phyloP scores from a whole-genome alignment of 2,329 filamentous ascomycete genomes.

The Capronia coronata region DNA sequence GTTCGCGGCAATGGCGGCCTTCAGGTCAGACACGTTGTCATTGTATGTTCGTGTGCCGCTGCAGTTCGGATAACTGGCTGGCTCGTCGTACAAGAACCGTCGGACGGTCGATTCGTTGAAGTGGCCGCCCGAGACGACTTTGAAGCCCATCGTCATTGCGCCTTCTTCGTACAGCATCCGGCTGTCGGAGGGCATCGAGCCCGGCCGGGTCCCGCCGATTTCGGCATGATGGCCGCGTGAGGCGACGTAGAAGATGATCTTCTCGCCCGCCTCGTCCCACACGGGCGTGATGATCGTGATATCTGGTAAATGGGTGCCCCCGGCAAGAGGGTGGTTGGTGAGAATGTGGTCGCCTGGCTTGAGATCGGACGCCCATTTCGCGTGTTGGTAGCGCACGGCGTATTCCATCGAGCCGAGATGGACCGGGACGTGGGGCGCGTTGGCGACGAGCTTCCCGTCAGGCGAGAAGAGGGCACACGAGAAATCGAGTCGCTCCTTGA shows the following conservation, averaged over 20 bases:
- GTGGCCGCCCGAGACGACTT: slow-evolving; percentile 31
- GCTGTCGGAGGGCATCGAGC: slow-evolving; percentile 41
- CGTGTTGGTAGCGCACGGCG: slow-evolving; percentile 68
- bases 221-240: slow-evolving; percentile 69
- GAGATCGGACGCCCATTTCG: slow-evolving; percentile 62
- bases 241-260: slow-evolving; percentile 72
- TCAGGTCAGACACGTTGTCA: slow-evolving; percentile 43
- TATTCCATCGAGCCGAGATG: slow-evolving; percentile 83
- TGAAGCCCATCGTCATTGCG: slow-evolving; percentile 40
- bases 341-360: slow-evolving; percentile 71
- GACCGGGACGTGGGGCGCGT: slow-evolving; percentile 69
- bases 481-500: slow-evolving; percentile 74
- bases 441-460: slow-evolving; percentile 62
- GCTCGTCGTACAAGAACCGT: slow-evolving; percentile 29
- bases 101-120: slow-evolving; percentile 35
- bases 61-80: slow-evolving; percentile 19
- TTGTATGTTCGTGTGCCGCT: slow-evolving; percentile 28
- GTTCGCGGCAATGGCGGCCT: slow-evolving; percentile 43
- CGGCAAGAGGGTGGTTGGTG: slow-evolving; percentile 71
- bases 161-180: slow-evolving; percentile 45
- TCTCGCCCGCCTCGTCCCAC: slow-evolving; percentile 58
- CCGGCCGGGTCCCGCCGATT: slow-evolving; percentile 38
- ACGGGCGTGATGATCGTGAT: slow-evolving; percentile 71
- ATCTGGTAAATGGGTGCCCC: slow-evolving; percentile 74
- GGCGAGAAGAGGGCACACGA: slow-evolving; percentile 76